Conservation (phyloP, 768 basidiomycete species). For the Phanerodontia chrysosporium region DNA sequence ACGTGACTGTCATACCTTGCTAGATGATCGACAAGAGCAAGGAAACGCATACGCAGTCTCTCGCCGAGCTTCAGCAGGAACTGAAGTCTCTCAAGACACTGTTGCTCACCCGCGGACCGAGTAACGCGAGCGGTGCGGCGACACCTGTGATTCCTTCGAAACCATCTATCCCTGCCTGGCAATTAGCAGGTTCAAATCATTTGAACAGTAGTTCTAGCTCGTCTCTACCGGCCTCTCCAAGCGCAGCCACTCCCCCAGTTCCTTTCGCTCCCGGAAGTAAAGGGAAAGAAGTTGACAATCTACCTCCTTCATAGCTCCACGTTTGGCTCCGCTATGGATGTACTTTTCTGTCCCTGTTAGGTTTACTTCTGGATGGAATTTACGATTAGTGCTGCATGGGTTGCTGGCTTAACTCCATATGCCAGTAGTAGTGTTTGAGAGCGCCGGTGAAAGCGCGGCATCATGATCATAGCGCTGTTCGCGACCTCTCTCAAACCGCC, state of each 20-base stretch:
- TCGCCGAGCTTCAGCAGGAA: conserved; percentile 88
- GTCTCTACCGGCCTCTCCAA: conserved; percentile 7
- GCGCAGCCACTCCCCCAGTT: conserved; percentile 16
- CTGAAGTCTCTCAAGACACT: conserved; percentile 92
- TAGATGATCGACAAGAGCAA: conserved; percentile 96
- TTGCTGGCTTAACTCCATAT: too few species aligned
- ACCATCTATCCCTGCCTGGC: conserved; percentile 89
- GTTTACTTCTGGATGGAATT: background rate
- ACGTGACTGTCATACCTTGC: background rate
- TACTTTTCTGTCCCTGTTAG: background rate
- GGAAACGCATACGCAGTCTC: conserved; percentile 75
- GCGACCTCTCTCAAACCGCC: background rate
- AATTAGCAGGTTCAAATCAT: conserved; percentile 48
- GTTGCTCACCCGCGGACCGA: conserved; percentile 67
- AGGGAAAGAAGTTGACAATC: conserved; percentile 49
- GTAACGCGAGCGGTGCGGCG: conserved; percentile 44
- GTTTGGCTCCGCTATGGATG: background rate
- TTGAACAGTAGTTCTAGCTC: background rate
- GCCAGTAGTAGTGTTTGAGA: too few species aligned
- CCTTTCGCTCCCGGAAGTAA: conserved; percentile 35
- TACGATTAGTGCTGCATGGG: background rate
- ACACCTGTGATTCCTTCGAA: conserved; percentile 47
- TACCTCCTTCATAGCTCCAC: background rate
- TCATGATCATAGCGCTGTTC: background rate
- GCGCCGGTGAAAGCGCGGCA: background rate